phyloP scores from a whole-genome alignment of 106 monocot species.

The Narthecium ossifragum region DNA sequence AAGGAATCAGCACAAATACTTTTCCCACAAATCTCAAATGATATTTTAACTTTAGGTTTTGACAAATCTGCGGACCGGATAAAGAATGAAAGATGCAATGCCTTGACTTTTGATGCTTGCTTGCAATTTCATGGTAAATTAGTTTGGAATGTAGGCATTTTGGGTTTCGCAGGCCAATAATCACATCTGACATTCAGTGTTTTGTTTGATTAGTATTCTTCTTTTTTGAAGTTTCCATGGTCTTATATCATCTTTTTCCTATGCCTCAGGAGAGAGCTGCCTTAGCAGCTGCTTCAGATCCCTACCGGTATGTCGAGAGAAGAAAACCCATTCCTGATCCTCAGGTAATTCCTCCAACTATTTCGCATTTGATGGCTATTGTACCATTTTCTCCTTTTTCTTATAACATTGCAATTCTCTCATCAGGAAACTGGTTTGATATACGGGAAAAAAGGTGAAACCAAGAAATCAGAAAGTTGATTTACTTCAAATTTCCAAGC shows the following conservation, averaged over 20 bases:
- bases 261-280: constrained; percentile 69
- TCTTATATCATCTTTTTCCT: constrained; percentile 1
- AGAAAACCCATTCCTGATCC: constrained; percentile 90
- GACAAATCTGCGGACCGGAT: too few species aligned
- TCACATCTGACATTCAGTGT: too few species aligned
- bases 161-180: too few species aligned
- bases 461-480: constrained; percentile 30
- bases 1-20: too few species aligned
- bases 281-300: constrained; percentile 66
- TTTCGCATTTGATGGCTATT: not conserved
- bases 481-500: too few species aligned
- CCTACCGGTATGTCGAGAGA: constrained; percentile 76
- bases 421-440: constrained; percentile 70
- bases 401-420: not conserved
- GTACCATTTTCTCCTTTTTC: not conserved
- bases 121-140: too few species aligned
- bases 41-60: too few species aligned
- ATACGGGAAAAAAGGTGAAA: constrained; percentile 63
- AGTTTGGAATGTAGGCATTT: too few species aligned
- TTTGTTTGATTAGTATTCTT: not conserved
- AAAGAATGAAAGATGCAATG: too few species aligned
- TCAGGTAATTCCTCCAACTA: constrained; percentile 35
- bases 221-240: not conserved
- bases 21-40: too few species aligned
- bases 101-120: too few species aligned